Conservation (phyloP, 495 filamentous ascomycete species). For the Hypoxylon intermedium region DNA sequence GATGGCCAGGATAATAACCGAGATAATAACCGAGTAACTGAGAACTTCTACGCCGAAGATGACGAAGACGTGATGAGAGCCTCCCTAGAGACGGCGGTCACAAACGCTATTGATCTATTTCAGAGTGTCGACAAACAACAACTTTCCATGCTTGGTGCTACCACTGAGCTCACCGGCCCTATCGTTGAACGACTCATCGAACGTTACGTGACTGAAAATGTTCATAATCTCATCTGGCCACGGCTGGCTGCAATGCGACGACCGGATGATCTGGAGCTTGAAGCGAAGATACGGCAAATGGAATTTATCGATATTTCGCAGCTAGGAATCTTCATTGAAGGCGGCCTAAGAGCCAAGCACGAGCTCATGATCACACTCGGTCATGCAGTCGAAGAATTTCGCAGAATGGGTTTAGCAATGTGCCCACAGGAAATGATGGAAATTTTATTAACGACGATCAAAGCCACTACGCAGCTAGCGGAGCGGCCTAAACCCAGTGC, state of each 20-base stretch:
- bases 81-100: slow-evolving; percentile 88
- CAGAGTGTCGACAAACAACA: slow-evolving; percentile 95
- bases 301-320: slow-evolving; percentile 92
- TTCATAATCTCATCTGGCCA: slow-evolving; percentile 85
- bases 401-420: slow-evolving; percentile 81
- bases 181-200: slow-evolving; percentile 93
- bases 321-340: slow-evolving; percentile 83
- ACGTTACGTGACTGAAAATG: slow-evolving; percentile 91
- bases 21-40: slow-evolving; percentile 31
- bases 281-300: slow-evolving; percentile 90
- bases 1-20: slow-evolving; percentile 30
- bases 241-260: slow-evolving; percentile 78
- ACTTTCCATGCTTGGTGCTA: slow-evolving; percentile 86
- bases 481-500: slow-evolving; percentile 42
- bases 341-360: slow-evolving; percentile 72
- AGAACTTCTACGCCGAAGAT: slow-evolving; percentile 69
- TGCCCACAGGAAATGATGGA: slow-evolving; percentile 96
- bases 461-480: slow-evolving; percentile 72
- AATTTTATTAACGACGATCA: slow-evolving; percentile 84
- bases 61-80: slow-evolving; percentile 87
- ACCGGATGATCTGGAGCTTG: slow-evolving; percentile 87
- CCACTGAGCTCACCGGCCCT: slow-evolving; percentile 91
- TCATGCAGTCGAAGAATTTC: slow-evolving; percentile 86
- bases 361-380: slow-evolving; percentile 73
- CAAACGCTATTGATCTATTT: slow-evolving; percentile 92